phyloP scores from a whole-genome alignment of 176 grass and related monocot genomes.

The Guadua angustifolia region DNA sequence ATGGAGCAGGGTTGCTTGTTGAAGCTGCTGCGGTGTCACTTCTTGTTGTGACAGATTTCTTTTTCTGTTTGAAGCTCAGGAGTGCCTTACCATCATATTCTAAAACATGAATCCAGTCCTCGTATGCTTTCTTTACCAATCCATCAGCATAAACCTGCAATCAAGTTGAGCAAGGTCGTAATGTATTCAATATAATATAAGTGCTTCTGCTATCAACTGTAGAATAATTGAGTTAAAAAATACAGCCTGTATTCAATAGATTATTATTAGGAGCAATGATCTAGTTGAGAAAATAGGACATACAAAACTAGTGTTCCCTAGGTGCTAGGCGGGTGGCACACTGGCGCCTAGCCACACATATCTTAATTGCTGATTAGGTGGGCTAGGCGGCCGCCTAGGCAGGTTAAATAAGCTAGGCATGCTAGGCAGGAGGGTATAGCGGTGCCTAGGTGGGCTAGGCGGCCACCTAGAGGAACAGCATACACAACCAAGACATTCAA shows the following conservation, averaged over 20 bases:
- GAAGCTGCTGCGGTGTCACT: slow-evolving; percentile 55
- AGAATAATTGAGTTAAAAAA: not conserved
- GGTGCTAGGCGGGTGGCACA: too few relatives aligned
- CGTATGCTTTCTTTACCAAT: slow-evolving; percentile 87
- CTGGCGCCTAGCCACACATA: too few relatives aligned
- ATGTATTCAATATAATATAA: slow-evolving; percentile 21
- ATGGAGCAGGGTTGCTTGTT: slow-evolving; percentile 47
- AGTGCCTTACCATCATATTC: slow-evolving; percentile 95
- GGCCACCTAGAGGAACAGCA: too few relatives aligned
- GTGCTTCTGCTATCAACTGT: not conserved
- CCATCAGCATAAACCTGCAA: slow-evolving; percentile 65
- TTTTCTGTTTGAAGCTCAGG: slow-evolving; percentile 81
- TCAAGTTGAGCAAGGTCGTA: slow-evolving; percentile 25
- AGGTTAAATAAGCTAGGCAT: too few relatives aligned
- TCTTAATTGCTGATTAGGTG: too few relatives aligned
- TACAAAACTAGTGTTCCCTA: not conserved
- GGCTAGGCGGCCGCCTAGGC: too few relatives aligned
- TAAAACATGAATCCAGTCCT: slow-evolving; percentile 84
- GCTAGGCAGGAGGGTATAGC: too few relatives aligned
- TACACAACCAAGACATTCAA: not conserved
- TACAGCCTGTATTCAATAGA: not conserved
- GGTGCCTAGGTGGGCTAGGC: too few relatives aligned
- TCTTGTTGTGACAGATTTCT: slow-evolving; percentile 70
- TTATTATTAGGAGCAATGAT: not conserved
- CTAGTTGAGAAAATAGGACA: not conserved